Conservation (phyloP, 169 alveolate genomes). For the Cryptosporidium ryanae region DNA sequence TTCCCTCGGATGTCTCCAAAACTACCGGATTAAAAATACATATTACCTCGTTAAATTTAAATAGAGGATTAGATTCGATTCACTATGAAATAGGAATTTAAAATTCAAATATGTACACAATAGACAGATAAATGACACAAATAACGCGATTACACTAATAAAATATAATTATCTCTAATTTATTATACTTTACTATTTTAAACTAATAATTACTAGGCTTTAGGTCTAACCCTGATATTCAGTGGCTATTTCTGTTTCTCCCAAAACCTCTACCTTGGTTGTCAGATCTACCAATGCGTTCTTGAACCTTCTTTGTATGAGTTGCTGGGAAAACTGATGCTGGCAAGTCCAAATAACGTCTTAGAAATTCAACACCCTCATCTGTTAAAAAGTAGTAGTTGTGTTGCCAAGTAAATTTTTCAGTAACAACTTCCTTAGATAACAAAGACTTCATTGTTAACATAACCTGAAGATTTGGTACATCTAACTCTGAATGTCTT, state of each 20-base stretch:
- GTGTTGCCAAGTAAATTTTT: conserved; percentile 92
- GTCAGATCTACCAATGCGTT: conserved; percentile 65
- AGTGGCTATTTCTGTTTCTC: conserved; percentile 61
- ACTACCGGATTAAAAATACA: no score
- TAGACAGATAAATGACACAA: no score
- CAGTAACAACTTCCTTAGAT: conserved; percentile 89
- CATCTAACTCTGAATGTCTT: conserved; percentile 85
- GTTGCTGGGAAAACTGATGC: conserved; percentile 94
- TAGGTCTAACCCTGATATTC: neutral
- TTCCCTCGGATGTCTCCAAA: no score
- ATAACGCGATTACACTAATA: no score
- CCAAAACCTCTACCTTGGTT: conserved; percentile 65
- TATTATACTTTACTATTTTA: conserved; percentile 57
- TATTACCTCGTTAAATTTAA: no score
- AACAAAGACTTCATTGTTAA: conserved; percentile 88
- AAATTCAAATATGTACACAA: no score
- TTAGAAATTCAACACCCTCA: conserved; percentile 89
- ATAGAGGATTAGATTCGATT: no score
- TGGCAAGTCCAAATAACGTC: conserved; percentile 91
- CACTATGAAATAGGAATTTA: no score
- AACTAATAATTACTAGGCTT: neutral
- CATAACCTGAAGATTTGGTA: conserved; percentile 92
- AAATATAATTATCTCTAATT: neutral
- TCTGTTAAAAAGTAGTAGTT: conserved; percentile 88
- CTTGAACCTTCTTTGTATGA: conserved; percentile 85